Evolutionary conservation across 305 asterid species (phyloP).

Genomic region (Coffea humblotiana): DNA sequence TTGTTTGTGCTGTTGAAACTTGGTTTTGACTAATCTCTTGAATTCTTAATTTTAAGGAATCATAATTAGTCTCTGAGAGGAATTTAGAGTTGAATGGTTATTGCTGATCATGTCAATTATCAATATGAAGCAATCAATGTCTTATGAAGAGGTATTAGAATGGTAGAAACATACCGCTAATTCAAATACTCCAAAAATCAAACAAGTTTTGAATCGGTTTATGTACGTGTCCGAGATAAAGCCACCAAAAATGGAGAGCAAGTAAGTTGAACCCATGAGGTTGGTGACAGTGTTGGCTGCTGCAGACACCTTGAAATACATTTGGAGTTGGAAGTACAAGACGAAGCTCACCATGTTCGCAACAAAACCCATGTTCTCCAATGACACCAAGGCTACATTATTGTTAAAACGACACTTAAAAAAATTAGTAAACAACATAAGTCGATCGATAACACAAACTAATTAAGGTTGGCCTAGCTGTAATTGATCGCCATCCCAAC

Average conservation of each 20-base stretch:
- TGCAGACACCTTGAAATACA: constrained; percentile 46
- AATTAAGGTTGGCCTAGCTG: not conserved
- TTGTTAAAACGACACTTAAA: no score
- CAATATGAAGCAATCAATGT: no score
- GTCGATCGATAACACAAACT: no score
- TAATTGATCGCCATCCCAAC: no score
- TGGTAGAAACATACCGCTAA: constrained; percentile 38
- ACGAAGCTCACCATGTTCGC: constrained; percentile 76
- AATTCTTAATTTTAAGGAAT: no score
- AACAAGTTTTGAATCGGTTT: constrained; percentile 51
- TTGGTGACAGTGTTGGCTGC: constrained; percentile 77
- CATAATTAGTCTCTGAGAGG: no score
- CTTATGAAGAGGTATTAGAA: no score
- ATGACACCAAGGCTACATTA: constrained; percentile 44
- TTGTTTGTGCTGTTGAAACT: no score
- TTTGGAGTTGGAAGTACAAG: constrained; percentile 47
- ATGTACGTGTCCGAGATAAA: constrained; percentile 79
- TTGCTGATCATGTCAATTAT: no score
- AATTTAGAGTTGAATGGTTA: no score
- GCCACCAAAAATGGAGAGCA: constrained; percentile 73
- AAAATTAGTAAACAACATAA: not conserved
- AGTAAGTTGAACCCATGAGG: constrained; percentile 75
- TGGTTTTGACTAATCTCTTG: no score
- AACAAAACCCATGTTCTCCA: constrained; percentile 79
- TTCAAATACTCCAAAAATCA: constrained; percentile 67